phyloP scores from a whole-genome alignment of 2,329 filamentous ascomycete species.

The Seiridium unicorne region DNA sequence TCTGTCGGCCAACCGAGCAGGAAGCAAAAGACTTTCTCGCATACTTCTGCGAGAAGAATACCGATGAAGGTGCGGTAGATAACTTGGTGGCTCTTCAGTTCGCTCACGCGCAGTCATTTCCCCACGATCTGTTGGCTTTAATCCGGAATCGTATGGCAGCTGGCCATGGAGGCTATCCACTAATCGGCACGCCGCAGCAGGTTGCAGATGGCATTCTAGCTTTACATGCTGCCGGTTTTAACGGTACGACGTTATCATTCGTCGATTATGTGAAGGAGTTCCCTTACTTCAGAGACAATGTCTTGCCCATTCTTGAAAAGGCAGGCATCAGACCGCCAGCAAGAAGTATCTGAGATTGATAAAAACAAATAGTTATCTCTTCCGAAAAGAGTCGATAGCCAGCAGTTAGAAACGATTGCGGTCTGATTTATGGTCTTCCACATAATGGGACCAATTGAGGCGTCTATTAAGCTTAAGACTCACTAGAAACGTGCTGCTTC shows the following conservation, averaged over 20 bases:
- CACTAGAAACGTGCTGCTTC: too few species aligned
- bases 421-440: too few species aligned
- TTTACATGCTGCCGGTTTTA: not conserved
- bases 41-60: conserved; percentile 1
- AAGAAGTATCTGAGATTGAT: not conserved
- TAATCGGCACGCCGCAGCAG: conserved; percentile 1
- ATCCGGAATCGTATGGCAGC: conserved; percentile 3
- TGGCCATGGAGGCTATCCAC: not conserved
- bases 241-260: not conserved
- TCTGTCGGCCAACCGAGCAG: conserved; percentile 1
- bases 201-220: not conserved
- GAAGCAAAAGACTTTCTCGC: not conserved
- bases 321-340: not conserved
- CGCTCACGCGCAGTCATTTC: conserved; percentile 3
- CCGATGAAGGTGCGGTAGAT: conserved; percentile 1
- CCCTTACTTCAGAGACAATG: conserved; percentile 2
- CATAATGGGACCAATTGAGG: too few species aligned
- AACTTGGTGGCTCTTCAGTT: conserved; percentile 5
- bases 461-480: too few species aligned
- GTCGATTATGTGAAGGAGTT: conserved; percentile 4
- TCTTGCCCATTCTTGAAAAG: not conserved
- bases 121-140: not conserved
- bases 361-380: not conserved
- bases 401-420: too few species aligned
- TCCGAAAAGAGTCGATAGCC: too few species aligned